These are phyloP conservation scores for Cyberlindnera maritima DNA, from an alignment of 805 yeast species.

Conservation along the genomic window DNA sequence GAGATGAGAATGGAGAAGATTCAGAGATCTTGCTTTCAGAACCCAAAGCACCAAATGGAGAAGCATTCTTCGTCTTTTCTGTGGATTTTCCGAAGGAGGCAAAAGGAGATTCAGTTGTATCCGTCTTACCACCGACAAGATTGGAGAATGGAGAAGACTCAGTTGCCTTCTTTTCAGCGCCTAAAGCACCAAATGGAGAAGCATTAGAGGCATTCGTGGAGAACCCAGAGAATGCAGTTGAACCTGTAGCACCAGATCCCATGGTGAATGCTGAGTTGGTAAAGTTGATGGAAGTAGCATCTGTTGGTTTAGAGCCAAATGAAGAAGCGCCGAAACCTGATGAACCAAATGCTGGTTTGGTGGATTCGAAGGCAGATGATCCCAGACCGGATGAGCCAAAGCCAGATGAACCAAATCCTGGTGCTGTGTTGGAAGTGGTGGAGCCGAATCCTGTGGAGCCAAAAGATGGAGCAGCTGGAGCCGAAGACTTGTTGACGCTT, in stretches of 20 bases:
- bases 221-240: neutral
- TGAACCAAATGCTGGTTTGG: slow-evolving; percentile 12
- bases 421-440: slow-evolving; percentile 17
- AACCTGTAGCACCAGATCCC: slow-evolving; percentile 10
- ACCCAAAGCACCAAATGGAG: slow-evolving; percentile 11
- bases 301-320: slow-evolving; percentile 2
- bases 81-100: neutral
- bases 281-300: neutral
- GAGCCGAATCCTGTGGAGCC: slow-evolving; percentile 10
- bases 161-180: neutral
- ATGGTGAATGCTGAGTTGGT: slow-evolving; percentile 8
- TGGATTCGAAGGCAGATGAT: neutral
- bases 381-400: no score
- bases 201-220: neutral
- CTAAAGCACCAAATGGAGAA: slow-evolving; percentile 12
- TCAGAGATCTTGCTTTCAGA: neutral
- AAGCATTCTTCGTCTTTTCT: neutral
- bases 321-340: slow-evolving; percentile 25
- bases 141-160: slow-evolving; percentile 17
- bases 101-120: neutral
- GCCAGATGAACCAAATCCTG: neutral
- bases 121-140: neutral
- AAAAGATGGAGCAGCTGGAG: slow-evolving; percentile 4
- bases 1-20: slow-evolving; percentile 16
- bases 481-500: no score